A percentile compares a stretch with the other conserved stretches of the same genome.
These are phyloP conservation scores for Cryptococcus amylolentus DNA, from an alignment of 1,284 basidiomycete species.

Conservation along the genomic window DNA sequence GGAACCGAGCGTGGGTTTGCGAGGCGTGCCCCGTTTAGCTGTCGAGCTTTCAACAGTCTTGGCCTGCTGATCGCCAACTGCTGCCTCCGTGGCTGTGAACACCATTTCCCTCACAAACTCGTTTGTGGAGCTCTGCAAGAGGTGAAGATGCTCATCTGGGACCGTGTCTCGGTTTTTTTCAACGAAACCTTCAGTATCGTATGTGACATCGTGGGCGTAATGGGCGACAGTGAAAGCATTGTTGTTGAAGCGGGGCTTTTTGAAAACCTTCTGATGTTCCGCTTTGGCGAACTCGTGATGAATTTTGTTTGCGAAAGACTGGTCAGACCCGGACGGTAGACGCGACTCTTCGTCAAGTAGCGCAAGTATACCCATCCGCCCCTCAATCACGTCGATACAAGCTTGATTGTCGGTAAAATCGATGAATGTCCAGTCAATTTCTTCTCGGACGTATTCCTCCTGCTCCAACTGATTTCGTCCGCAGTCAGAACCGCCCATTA, in stretches of 20 bases:
- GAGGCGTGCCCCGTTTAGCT: constrained; percentile 57
- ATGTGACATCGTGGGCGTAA: constrained; percentile 96
- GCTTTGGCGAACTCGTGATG: constrained; percentile 80
- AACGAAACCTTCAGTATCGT: constrained; percentile 96
- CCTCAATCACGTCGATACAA: constrained; percentile 97
- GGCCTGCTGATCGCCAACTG: no score
- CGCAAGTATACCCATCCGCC: constrained; percentile 90
- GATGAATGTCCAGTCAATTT: constrained; percentile 99
- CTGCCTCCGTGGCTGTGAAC: constrained; percentile 57
- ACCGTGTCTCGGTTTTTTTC: constrained; percentile 99
- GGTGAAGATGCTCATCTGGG: constrained; percentile 91
- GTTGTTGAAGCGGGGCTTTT: constrained; percentile 96
- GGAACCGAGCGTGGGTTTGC: constrained; percentile 94
- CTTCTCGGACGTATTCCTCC: constrained; percentile 96
- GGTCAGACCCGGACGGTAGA: constrained; percentile 87
- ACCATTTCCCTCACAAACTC: constrained; percentile 85
- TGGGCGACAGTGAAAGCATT: constrained; percentile 97
- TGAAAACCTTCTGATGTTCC: constrained; percentile 75
- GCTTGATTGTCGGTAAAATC: constrained; percentile 99
- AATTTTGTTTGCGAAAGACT: constrained; percentile 91
- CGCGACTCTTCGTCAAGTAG: constrained; percentile 98
- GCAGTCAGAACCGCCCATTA: no score
- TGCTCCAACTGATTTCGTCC: constrained; percentile 68
- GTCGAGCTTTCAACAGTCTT: neutral
- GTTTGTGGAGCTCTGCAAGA: constrained; percentile 83